phyloP scores from a whole-genome alignment of 345 rosid species.

The Salix viminalis region DNA sequence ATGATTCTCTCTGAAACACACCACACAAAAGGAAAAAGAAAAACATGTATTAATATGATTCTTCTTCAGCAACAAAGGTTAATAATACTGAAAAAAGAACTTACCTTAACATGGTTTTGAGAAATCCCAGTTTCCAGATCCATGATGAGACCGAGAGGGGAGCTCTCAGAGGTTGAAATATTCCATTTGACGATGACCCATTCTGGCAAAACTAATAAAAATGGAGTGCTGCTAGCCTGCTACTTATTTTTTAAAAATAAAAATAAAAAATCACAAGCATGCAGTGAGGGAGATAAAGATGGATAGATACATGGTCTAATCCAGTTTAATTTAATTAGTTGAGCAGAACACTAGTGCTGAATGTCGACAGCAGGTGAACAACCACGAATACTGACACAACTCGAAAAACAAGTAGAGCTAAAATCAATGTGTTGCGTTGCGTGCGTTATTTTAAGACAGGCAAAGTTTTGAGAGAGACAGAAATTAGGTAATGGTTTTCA shows the following conservation, averaged over 20 bases:
- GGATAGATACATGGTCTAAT: background rate
- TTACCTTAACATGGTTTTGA: constrained; percentile 50
- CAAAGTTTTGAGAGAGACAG: background rate
- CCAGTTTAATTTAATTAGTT: background rate
- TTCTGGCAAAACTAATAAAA: constrained; percentile 13
- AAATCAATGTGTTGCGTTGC: background rate
- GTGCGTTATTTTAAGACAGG: background rate
- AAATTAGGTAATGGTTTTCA: background rate
- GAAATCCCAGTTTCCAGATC: constrained; percentile 53
- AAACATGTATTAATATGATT: background rate
- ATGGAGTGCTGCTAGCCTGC: background rate
- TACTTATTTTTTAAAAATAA: no score
- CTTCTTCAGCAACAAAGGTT: background rate
- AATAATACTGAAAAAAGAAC: constrained; percentile 7
- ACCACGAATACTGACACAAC: constrained; percentile 19
- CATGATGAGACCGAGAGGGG: constrained; percentile 33
- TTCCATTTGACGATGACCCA: constrained; percentile 32
- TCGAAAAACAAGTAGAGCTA: constrained; percentile 14
- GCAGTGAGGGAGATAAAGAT: background rate
- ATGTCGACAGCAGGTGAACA: constrained; percentile 37
- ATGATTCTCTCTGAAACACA: constrained; percentile 61
- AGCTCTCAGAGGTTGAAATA: constrained; percentile 22
- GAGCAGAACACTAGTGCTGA: background rate
- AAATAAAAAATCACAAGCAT: background rate
- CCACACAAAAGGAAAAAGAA: background rate